These are phyloP conservation scores for Neurospora sp. DNA, from an alignment of 495 filamentous ascomycete genomes.

Conservation along the genomic window DNA sequence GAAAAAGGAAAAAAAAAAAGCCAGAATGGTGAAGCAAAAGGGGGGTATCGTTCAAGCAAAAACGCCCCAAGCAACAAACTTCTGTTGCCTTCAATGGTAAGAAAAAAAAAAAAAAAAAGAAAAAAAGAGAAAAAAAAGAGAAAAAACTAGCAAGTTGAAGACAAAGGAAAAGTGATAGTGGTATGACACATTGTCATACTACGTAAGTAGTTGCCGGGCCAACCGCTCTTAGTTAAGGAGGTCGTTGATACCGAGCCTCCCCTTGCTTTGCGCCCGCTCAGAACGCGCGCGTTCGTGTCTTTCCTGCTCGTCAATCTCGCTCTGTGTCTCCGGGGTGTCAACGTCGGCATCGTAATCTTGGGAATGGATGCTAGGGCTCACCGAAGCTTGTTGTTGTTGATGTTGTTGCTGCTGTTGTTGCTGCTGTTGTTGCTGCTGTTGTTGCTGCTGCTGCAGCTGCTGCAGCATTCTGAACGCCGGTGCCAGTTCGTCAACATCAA, in stretches of 20 bases:
- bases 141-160: background rate
- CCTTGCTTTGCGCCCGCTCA: background rate
- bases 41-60: background rate
- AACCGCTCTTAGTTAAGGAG: background rate
- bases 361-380: background rate
- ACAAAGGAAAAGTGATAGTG: background rate
- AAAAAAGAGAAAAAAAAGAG: background rate
- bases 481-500: background rate
- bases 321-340: background rate
- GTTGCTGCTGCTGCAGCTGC: background rate
- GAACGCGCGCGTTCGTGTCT: background rate
- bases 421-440: background rate
- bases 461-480: background rate
- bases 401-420: background rate
- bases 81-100: background rate
- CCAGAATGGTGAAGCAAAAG: background rate
- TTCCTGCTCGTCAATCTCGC: background rate
- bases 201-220: background rate
- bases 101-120: background rate
- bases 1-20: background rate
- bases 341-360: background rate
- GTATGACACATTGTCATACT: background rate
- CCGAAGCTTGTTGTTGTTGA: background rate
- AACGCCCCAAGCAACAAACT: background rate
- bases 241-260: background rate